Evolutionary conservation across 106 monocot genomes (phyloP).

Genomic region (Platanthera zijinensis): DNA sequence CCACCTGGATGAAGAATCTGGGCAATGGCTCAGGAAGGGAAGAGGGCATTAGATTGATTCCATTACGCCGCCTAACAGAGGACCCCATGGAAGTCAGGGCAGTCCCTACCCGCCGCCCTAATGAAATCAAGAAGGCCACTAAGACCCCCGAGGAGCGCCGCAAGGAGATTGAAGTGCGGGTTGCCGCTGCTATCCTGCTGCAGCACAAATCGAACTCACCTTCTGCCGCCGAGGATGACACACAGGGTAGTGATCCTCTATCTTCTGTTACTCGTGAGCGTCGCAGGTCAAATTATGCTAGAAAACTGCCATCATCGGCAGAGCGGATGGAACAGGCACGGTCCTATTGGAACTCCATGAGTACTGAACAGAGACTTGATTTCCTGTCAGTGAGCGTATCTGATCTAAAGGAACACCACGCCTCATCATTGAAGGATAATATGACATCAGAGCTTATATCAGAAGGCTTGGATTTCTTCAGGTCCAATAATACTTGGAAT

Average conservation of each 20-base stretch:
- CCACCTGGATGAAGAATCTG: conserved; percentile 66
- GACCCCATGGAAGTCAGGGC: conserved; percentile 68
- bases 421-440: conserved; percentile 39
- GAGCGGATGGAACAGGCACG: conserved; percentile 61
- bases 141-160: conserved; percentile 88
- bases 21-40: conserved; percentile 29
- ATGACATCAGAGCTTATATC: conserved; percentile 30
- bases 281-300: conserved; percentile 37
- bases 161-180: conserved; percentile 91
- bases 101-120: conserved; percentile 47
- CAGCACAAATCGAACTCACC: conserved; percentile 41
- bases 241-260: conserved; percentile 1
- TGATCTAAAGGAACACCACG: conserved; percentile 47
- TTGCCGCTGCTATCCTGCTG: conserved; percentile 68
- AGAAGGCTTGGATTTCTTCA: conserved; percentile 53
- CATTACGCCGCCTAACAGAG: conserved; percentile 53
- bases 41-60: conserved; percentile 73
- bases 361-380: conserved; percentile 23
- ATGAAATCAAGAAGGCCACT: conserved; percentile 88
- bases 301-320: conserved; percentile 33
- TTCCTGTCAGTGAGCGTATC: conserved; percentile 41
- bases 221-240: background rate
- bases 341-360: conserved; percentile 66
- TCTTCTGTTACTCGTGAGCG: conserved; percentile 37
- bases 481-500: conserved; percentile 46